These are phyloP conservation scores for Pythium folliculosum DNA, from an alignment of 352 stramenopile genomes.

Conservation along the genomic window DNA sequence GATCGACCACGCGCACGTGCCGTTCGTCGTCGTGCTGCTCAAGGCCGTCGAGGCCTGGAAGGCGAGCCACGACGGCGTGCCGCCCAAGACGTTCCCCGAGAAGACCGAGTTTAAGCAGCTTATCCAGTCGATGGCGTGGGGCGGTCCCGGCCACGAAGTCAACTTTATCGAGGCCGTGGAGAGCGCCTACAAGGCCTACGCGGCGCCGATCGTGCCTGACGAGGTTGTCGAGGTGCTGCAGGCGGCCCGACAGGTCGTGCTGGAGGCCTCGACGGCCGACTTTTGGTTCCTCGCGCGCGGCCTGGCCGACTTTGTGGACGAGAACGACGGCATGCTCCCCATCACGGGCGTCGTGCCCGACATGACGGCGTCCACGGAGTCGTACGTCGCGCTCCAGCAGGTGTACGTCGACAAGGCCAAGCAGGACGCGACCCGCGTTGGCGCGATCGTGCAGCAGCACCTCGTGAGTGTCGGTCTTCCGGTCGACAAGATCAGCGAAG, in stretches of 20 bases:
- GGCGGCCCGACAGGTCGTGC: conserved; percentile 34
- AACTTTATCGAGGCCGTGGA: conserved; percentile 96
- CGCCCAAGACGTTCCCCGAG: conserved; percentile 82
- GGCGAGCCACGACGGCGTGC: conserved; percentile 35
- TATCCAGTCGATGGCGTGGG: conserved; percentile 63
- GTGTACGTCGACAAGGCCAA: conserved; percentile 93
- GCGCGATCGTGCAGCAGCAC: conserved; percentile 36
- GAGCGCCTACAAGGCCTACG: conserved; percentile 94
- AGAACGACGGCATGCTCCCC: conserved; percentile 66
- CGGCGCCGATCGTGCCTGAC: conserved; percentile 68
- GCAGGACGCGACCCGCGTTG: conserved; percentile 54
- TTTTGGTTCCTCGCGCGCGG: conserved; percentile 85
- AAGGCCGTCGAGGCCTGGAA: conserved; percentile 70
- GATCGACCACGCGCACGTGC: conserved; percentile 91
- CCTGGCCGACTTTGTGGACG: conserved; percentile 76
- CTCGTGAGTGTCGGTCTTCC: conserved; percentile 35
- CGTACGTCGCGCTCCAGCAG: conserved; percentile 93
- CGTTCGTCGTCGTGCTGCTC: conserved; percentile 93
- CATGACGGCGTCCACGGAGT: conserved; percentile 96
- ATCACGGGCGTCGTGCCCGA: conserved; percentile 95
- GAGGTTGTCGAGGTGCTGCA: conserved; percentile 75
- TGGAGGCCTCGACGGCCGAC: conserved; percentile 47
- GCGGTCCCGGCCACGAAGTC: conserved; percentile 77
- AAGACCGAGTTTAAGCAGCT: conserved; percentile 91
- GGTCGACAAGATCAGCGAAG: conserved; percentile 41